Base-by-base conservation (phyloP, 768 basidiomycete genomes). In the Russula abietina region DNA sequence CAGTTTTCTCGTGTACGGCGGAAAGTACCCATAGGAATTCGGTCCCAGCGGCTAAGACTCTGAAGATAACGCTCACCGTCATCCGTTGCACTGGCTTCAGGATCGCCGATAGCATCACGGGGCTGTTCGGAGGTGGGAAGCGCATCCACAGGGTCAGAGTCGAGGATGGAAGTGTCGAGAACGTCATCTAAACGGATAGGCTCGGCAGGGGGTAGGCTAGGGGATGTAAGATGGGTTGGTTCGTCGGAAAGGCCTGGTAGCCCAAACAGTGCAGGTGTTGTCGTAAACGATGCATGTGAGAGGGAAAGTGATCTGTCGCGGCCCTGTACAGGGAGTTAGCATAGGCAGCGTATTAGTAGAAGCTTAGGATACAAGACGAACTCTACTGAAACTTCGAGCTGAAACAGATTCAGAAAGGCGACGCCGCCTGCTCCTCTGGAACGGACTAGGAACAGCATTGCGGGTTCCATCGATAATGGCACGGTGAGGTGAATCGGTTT, bases 131-230 rank as follows among this genome's bases (percentile, higher is more conserved):
- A 48, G 24, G 49, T 39, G 24, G 52, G 32, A 48, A 51, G 43
- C 4, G 61, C 39, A 38, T 62, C 62, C 71, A 71, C 19, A 76
- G 79, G 66, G 55, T 86, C 86, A 0, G 80, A 78, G 67, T 84
- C 85, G 22, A 91, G 75, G 73, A 88, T 83, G 0, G 89, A 85
- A 0, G 85, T 79, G 60, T 92, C 88, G 39, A 92, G 77, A 19
- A 92, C 89, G 67, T 92, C 90, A 68, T 89, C 83, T 24, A 92
- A 79, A 64, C 82, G 80, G 49, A 88, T 82, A 12, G 83, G 77
- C 62, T 85, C 81, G 67, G 68, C 0, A 57, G 60, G 38, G 70
- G 60, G 38, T 60, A 67, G 28, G 70, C 66, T 26, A 77, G 78
- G 52, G n/a, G 54, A 53, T 19, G 57, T 53, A 77, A 77, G 43